Conservation (phyloP, 116 monocot genomes). For the Trichopus zeylanicus region DNA sequence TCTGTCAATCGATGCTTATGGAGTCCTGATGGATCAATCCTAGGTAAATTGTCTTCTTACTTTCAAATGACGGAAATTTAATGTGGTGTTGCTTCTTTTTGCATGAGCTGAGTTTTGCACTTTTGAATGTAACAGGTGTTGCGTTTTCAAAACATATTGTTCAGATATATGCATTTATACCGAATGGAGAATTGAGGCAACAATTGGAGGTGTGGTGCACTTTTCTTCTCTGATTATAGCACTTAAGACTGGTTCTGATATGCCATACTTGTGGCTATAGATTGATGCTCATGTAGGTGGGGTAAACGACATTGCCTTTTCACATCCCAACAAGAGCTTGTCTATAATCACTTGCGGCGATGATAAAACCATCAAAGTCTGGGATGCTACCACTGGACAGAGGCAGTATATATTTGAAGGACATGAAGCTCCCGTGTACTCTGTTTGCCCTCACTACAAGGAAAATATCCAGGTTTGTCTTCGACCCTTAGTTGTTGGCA, state of each 20-base stretch:
- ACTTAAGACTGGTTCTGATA: not conserved
- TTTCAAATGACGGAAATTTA: not conserved
- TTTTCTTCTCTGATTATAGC: not conserved
- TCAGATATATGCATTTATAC: constrained; percentile 14
- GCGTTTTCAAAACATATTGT: constrained; percentile 20
- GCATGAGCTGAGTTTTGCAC: not conserved
- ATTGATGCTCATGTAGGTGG: constrained; percentile 68
- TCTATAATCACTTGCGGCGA: constrained; percentile 86
- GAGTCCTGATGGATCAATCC: constrained; percentile 28
- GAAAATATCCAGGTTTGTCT: constrained; percentile 66
- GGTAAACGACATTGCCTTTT: constrained; percentile 81
- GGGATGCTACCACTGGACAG: constrained; percentile 83
- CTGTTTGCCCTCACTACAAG: constrained; percentile 89
- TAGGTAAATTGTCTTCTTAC: constrained; percentile 46
- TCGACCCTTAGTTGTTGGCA: not conserved
- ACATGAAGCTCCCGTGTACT: constrained; percentile 90
- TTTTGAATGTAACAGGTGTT: constrained; percentile 9
- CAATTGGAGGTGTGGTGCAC: constrained; percentile 11
- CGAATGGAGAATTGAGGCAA: constrained; percentile 19
- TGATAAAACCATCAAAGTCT: constrained; percentile 88
- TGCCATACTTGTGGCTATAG: constrained; percentile 7
- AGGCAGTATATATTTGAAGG: constrained; percentile 78
- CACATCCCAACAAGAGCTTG: constrained; percentile 72
- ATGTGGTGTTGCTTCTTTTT: not conserved
- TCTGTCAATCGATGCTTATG: constrained; percentile 15